phyloP scores from a whole-genome alignment of 192 early-diverging fungal genomes.

The Funneliformis geosporum region DNA sequence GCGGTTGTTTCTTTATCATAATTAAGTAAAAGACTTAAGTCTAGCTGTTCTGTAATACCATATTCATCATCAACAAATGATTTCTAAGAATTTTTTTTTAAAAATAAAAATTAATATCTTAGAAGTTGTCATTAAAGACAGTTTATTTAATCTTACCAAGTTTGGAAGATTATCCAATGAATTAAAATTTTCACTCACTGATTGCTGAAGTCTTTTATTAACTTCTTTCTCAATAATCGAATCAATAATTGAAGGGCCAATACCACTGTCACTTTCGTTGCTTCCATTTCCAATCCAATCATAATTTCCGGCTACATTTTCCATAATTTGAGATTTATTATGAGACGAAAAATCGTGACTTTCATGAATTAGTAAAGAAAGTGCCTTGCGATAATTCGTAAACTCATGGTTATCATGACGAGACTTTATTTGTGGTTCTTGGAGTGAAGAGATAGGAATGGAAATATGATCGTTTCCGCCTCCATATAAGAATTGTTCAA shows the following conservation, averaged over 20 bases:
- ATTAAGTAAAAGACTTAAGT: not conserved
- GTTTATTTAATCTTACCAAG: not conserved
- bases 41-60: not conserved
- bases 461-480: conserved; percentile 2
- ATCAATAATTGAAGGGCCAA: not conserved
- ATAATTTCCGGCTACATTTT: conserved; percentile 1
- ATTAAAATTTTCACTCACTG: not conserved
- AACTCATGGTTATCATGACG: not conserved
- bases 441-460: not conserved
- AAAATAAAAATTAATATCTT: not conserved
- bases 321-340: not conserved
- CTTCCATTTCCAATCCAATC: not conserved
- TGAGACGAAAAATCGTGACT: not conserved
- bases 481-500: not conserved
- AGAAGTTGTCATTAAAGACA: not conserved
- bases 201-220: not conserved
- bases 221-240: conserved; percentile 12
- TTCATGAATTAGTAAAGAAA: not conserved
- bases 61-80: not conserved
- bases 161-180: not conserved
- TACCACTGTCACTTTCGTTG: not conserved
- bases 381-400: conserved; percentile 15
- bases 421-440: not conserved
- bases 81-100: not conserved
- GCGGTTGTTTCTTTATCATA: not conserved